These are phyloP conservation scores for Penicillium oxalicum DNA, from an alignment of 2,329 filamentous ascomycete genomes.

Conservation along the genomic window DNA sequence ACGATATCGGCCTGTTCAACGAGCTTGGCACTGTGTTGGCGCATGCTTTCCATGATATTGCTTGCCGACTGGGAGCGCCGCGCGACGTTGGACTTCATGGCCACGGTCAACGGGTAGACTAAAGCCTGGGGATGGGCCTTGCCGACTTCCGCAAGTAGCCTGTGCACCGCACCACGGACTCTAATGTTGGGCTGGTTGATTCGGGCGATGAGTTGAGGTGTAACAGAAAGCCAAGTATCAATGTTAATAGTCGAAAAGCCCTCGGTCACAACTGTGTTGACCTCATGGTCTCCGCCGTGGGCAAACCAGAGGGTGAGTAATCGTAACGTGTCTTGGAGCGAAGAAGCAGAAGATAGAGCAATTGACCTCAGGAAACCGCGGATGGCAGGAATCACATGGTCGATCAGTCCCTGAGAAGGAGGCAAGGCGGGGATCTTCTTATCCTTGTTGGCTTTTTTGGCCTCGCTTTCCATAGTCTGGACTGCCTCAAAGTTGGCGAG, in stretches of 20 bases:
- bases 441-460: conserved; percentile 49
- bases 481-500: conserved; percentile 98
- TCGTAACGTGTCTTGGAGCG: conserved; percentile 88
- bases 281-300: conserved; percentile 80
- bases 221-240: conserved; percentile 97
- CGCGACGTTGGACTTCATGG: conserved; percentile 90
- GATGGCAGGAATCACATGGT: conserved; percentile 91
- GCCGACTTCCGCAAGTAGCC: conserved; percentile 85
- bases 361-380: conserved; percentile 98
- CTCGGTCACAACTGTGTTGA: conserved; percentile 81
- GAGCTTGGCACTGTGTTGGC: conserved; percentile 82
- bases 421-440: conserved; percentile 37
- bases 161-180: conserved; percentile 85
- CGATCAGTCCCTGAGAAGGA: conserved; percentile 64
- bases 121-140: conserved; percentile 91
- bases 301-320: conserved; percentile 94
- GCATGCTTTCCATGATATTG: conserved; percentile 97
- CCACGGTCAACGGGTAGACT: conserved; percentile 94
- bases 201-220: conserved; percentile 91
- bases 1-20: conserved; percentile 94
- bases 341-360: conserved; percentile 81
- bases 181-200: conserved; percentile 93
- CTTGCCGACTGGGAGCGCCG: conserved; percentile 80
- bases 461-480: conserved; percentile 65
- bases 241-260: conserved; percentile 89